These are phyloP conservation scores for Apiospora hydei DNA, from an alignment of 2,329 filamentous ascomycete species.

Conservation along the genomic window DNA sequence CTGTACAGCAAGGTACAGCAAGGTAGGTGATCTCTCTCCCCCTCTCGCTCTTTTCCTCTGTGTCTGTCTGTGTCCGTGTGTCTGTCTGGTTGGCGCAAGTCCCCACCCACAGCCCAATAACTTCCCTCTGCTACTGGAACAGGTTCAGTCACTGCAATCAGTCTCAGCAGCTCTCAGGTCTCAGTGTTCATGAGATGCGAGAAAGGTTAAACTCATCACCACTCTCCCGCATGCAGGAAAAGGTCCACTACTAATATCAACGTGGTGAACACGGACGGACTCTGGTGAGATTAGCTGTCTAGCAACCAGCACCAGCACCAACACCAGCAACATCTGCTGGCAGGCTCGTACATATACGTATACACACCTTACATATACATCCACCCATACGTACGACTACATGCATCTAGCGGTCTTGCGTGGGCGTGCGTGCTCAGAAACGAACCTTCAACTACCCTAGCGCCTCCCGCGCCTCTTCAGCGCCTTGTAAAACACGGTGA, in stretches of 20 bases:
- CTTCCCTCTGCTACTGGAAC: background rate
- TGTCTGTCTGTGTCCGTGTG: background rate
- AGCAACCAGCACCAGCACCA: slow-evolving; percentile 4
- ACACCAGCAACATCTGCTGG: background rate
- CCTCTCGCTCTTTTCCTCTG: background rate
- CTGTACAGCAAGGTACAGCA: background rate
- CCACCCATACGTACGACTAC: too few relatives aligned
- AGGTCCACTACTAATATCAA: slow-evolving; percentile 15
- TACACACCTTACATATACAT: too few relatives aligned
- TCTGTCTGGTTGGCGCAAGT: background rate
- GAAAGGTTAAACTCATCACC: slow-evolving; percentile 18
- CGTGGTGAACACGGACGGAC: slow-evolving; percentile 17
- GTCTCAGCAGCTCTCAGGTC: slow-evolving; percentile 3
- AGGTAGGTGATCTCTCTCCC: background rate
- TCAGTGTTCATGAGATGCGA: background rate
- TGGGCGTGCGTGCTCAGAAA: background rate
- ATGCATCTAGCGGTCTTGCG: background rate
- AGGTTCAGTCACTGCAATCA: slow-evolving; percentile 4
- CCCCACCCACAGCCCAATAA: background rate
- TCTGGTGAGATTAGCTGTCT: slow-evolving; percentile 11
- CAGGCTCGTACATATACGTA: too few relatives aligned
- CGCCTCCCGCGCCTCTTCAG: slow-evolving; percentile 22
- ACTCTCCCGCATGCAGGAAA: slow-evolving; percentile 13
- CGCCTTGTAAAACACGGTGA: slow-evolving; percentile 20
- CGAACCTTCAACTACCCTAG: slow-evolving; percentile 2